Evolutionary conservation across 768 basidiomycete genomes (phyloP).

Genomic region (Russula griseocarnosa): DNA sequence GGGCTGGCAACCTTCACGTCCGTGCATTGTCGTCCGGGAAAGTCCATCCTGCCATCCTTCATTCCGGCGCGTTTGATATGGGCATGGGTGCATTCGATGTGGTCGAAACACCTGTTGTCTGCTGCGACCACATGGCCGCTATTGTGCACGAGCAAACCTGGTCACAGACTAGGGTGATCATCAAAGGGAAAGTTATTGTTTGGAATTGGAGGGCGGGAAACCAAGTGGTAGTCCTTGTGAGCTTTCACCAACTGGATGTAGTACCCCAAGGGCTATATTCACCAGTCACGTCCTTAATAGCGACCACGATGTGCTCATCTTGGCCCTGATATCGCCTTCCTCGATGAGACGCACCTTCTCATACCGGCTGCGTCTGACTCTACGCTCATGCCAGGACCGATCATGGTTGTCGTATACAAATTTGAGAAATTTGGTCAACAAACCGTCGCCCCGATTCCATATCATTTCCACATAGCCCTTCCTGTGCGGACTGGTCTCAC

Average conservation of each 20-base stretch:
- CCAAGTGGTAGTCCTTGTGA: constrained; percentile 12
- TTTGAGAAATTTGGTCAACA: not conserved
- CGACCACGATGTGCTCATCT: constrained; percentile 10
- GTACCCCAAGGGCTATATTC: not conserved
- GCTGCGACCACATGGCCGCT: constrained; percentile 9
- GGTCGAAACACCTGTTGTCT: constrained; percentile 5
- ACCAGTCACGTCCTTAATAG: not conserved
- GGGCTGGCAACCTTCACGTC: constrained; percentile 12
- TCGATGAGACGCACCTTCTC: constrained; percentile 19
- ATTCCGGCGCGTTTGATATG: constrained; percentile 10
- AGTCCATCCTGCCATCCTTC: constrained; percentile 11
- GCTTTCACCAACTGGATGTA: not conserved
- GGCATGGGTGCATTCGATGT: constrained; percentile 4
- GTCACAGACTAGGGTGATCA: not conserved
- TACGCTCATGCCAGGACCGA: constrained; percentile 9
- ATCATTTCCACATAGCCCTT: constrained; percentile 13
- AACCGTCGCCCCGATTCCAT: not conserved
- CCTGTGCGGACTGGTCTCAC: constrained; percentile 14
- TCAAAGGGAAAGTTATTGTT: constrained; percentile 4
- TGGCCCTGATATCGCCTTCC: constrained; percentile 13
- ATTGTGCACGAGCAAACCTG: constrained; percentile 6
- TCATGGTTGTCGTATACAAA: constrained; percentile 13
- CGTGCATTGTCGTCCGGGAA: constrained; percentile 17
- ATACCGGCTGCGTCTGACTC: constrained; percentile 12
- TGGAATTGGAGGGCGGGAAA: constrained; percentile 23